A percentile compares a stretch with the other conserved stretches of the same genome.
Conservation (phyloP, 2,329 filamentous ascomycete genomes). For the Pseudogymnoascus sp. region DNA sequence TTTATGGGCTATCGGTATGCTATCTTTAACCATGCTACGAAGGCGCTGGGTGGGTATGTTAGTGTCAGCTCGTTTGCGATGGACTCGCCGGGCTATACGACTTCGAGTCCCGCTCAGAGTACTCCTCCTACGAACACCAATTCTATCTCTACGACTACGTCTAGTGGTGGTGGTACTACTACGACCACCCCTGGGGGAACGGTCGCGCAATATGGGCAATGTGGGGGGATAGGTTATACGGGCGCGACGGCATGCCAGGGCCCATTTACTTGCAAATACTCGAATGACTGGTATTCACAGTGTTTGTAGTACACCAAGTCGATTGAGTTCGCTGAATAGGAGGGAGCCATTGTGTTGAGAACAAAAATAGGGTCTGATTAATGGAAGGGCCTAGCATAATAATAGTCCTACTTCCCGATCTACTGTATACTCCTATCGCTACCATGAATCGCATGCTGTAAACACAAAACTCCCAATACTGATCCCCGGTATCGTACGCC, state of each 20-base stretch:
- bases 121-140: too few species aligned
- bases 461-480: background rate
- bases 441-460: background rate
- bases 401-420: background rate
- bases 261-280: conserved; percentile 8
- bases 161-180: too few species aligned
- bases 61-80: too few species aligned
- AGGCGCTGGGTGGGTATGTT: conserved; percentile 30
- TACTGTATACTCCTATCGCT: background rate
- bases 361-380: too few species aligned
- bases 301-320: background rate
- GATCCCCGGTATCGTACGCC: too few species aligned
- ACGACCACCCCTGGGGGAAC: too few species aligned
- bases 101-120: too few species aligned
- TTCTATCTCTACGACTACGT: too few species aligned
- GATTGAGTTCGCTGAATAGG: too few species aligned
- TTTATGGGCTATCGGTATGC: conserved; percentile 42
- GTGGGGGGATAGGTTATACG: conserved; percentile 10
- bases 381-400: too few species aligned
- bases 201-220: conserved; percentile 9
- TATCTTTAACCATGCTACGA: conserved; percentile 42
- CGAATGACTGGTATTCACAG: conserved; percentile 11
- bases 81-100: too few species aligned
- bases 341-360: too few species aligned
- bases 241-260: conserved; percentile 9